phyloP scores from a whole-genome alignment of 768 basidiomycete genomes.

The Sporobolomyces pararoseus region DNA sequence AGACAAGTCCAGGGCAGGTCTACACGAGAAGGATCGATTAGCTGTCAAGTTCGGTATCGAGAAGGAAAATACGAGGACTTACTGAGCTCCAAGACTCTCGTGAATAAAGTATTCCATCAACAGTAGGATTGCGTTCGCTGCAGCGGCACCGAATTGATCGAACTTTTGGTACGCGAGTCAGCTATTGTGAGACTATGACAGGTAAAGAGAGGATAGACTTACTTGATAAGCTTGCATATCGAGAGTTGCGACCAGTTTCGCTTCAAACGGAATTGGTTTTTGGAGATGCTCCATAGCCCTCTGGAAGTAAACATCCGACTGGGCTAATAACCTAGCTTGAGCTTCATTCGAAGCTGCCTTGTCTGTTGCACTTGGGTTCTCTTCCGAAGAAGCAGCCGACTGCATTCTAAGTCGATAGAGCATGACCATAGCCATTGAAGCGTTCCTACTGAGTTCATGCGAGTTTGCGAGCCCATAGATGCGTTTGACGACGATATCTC shows the following conservation, averaged over 20 bases:
- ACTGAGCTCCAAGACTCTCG: slow-evolving; percentile 32
- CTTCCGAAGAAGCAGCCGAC: not conserved
- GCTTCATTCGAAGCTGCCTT: not conserved
- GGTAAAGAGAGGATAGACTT: not conserved
- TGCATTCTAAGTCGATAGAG: slow-evolving; percentile 31
- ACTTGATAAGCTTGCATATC: slow-evolving; percentile 40
- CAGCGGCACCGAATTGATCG: slow-evolving; percentile 28
- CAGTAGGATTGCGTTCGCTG: slow-evolving; percentile 30
- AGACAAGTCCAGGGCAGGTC: slow-evolving; percentile 26
- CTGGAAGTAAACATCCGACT: slow-evolving; percentile 32
- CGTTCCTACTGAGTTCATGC: slow-evolving; percentile 21
- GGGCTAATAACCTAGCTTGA: slow-evolving; percentile 27
- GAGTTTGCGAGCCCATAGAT: slow-evolving; percentile 27
- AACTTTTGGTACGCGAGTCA: slow-evolving; percentile 4
- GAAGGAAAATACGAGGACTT: not conserved
- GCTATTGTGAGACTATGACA: not conserved
- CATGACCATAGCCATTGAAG: slow-evolving; percentile 37
- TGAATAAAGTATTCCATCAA: slow-evolving; percentile 34
- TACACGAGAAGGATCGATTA: not conserved
- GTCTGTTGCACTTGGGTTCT: not conserved
- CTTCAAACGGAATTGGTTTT: slow-evolving; percentile 35
- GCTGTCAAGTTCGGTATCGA: not conserved
- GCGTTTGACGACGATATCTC: slow-evolving; percentile 26
- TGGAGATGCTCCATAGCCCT: slow-evolving; percentile 30
- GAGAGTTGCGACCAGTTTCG: slow-evolving; percentile 26